These are phyloP conservation scores for Calonectria montana DNA, from an alignment of 2,329 filamentous ascomycete species.

Conservation along the genomic window DNA sequence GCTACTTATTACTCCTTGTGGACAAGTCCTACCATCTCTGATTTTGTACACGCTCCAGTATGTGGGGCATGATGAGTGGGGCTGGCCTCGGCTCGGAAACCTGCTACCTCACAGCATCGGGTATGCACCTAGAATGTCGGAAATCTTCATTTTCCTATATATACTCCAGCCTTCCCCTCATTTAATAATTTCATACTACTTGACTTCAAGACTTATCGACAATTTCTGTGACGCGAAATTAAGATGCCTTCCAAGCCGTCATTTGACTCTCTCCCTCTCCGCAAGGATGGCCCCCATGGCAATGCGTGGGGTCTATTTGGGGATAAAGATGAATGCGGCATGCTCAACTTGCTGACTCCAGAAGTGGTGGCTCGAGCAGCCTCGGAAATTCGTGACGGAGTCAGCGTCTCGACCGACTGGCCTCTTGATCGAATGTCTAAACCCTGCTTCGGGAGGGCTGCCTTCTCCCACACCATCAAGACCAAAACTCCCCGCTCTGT, in stretches of 20 bases:
- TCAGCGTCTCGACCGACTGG: conserved; percentile 49
- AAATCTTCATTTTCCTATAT: background rate
- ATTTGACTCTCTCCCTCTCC: conserved; percentile 61
- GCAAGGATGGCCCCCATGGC: conserved; percentile 59
- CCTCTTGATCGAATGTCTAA: conserved; percentile 45
- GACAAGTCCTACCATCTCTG: no score
- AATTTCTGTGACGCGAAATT: background rate
- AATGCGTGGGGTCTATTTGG: conserved; percentile 70
- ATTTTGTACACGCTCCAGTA: no score
- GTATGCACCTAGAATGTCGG: background rate
- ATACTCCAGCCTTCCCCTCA: background rate
- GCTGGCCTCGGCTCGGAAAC: background rate
- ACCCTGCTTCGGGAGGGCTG: conserved; percentile 48
- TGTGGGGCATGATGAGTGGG: background rate
- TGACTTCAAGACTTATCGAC: background rate
- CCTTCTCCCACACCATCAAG: conserved; percentile 45
- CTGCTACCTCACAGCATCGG: background rate
- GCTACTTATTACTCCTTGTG: no score
- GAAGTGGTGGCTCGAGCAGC: conserved; percentile 39
- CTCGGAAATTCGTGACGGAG: conserved; percentile 44
- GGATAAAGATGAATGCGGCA: conserved; percentile 61
- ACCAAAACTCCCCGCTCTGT: conserved; percentile 43
- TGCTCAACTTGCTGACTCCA: conserved; percentile 64
- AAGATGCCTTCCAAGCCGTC: conserved; percentile 31
- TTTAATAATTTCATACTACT: background rate